phyloP scores from a whole-genome alignment of 2,329 filamentous ascomycete species.

The Diaporthe longicolla region DNA sequence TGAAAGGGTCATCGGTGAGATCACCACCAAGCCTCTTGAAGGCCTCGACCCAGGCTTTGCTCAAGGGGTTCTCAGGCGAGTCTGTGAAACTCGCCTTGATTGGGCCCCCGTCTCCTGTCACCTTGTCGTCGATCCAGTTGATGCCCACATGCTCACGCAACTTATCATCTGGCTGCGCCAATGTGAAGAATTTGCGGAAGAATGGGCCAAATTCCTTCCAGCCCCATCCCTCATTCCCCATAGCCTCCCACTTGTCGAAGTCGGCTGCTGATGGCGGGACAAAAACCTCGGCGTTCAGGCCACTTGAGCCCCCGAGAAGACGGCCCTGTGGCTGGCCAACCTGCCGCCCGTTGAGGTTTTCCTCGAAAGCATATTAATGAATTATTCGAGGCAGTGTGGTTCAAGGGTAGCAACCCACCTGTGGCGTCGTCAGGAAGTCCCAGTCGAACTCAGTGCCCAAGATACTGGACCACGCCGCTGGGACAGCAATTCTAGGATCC shows the following conservation, averaged over 20 bases:
- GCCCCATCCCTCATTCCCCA: background rate
- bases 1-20: conserved; percentile 1
- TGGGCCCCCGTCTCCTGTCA: background rate
- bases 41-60: conserved; percentile 22
- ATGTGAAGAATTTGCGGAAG: background rate
- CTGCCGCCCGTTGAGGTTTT: conserved; percentile 11
- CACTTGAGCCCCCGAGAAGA: background rate
- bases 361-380: background rate
- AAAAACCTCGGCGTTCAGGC: conserved; percentile 9
- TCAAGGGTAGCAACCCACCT: background rate
- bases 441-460: conserved; percentile 29
- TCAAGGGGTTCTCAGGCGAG: conserved; percentile 23
- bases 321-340: conserved; percentile 28
- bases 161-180: background rate
- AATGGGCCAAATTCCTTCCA: background rate
- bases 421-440: conserved; percentile 12
- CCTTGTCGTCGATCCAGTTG: conserved; percentile 8
- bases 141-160: background rate
- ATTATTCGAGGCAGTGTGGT: too few species aligned
- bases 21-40: background rate
- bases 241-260: conserved; percentile 2
- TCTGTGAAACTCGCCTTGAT: conserved; percentile 2
- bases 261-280: background rate
- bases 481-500: conserved; percentile 16
- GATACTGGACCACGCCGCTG: conserved; percentile 18